Base-by-base conservation (phyloP, 2,329 filamentous ascomycete genomes). In the Sclerotinia trifoliorum region DNA sequence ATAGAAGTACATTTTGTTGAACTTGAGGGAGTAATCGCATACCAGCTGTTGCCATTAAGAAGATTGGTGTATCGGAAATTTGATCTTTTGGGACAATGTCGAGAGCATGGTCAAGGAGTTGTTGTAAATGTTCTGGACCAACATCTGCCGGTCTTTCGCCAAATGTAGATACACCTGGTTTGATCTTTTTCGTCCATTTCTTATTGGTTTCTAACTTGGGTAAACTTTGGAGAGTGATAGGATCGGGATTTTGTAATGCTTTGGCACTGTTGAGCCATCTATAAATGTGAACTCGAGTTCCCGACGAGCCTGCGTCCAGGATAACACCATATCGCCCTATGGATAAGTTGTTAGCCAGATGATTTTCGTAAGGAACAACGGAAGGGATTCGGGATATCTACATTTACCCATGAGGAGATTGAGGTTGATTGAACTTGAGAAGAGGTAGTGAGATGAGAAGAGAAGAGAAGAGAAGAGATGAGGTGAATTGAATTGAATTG, bases 221-320 rank as follows among this genome's bases (percentile, higher is more conserved):
- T 39, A 99, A 81, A 62, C 84, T 87, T 69, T 87, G 85, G 61
- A 94, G 78, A 54, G 91, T 84, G 52, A 86, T 80, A 26, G 81
- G 76, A 56, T 84, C 82, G 48, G 86, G 89, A 67, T 88, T 81
- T 70, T 88, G 83, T 75, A 87, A 82, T 72, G 91, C 90, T 73
- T 84, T 84, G 51, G 86, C 83, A 72, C 89, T 88, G 77, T 96
- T 90, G 76, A 94, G 87, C 95, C 95, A 99, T 80, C 89, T 88
- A 81, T 99, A 99, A 68, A 99, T 88, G 79, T 99, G 93, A 71
- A 97, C 85, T 78, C 95, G 91, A 76, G 94, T 98, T 78, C 95
- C 94, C 79, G 95, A 98, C 80, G 95, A 98, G 74, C 95, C 95
- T 78, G 95, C 95, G 85, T 99, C 95, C 77, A 99, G 87, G 78